Conservation (phyloP, 805 yeast genomes). For the Saccharomyces cerevisiae region DNA sequence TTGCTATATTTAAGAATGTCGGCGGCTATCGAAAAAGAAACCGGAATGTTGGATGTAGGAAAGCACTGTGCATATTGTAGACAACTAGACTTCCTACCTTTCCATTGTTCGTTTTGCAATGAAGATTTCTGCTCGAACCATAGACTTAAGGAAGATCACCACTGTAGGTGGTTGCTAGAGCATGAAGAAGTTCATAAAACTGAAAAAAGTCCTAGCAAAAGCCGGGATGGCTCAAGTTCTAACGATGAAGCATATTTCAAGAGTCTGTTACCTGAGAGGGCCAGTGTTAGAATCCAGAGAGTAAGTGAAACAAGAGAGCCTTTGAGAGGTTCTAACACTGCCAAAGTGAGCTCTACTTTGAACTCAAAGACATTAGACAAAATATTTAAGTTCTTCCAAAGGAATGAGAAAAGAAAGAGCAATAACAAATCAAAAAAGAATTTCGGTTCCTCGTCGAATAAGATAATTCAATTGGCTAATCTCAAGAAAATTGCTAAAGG, state of each 20-base stretch:
- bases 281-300: slow-evolving; percentile 16
- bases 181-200: neutral
- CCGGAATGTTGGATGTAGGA: slow-evolving; percentile 32
- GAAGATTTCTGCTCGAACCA: slow-evolving; percentile 26
- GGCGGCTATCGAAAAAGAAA: slow-evolving; percentile 12
- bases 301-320: neutral
- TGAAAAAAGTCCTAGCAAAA: neutral
- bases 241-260: slow-evolving; percentile 15
- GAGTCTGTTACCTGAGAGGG: slow-evolving; percentile 25
- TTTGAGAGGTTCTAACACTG: slow-evolving; percentile 1
- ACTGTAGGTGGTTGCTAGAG: slow-evolving; percentile 16
- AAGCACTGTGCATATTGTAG: slow-evolving; percentile 28
- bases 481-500: slow-evolving; percentile 22
- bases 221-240: neutral
- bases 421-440: neutral
- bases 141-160: slow-evolving; percentile 23
- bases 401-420: slow-evolving; percentile 2
- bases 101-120: slow-evolving; percentile 25
- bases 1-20: neutral
- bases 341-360: slow-evolving; percentile 7
- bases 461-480: slow-evolving; percentile 11
- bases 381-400: slow-evolving; percentile 20
- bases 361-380: slow-evolving; percentile 21
- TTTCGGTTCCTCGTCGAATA: slow-evolving; percentile 6
- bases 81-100: slow-evolving; percentile 29